Evolutionary conservation across 257 asterid species (phyloP), one percentile per base, ranked within the genome.

Genomic region (Asclepias syriaca): DNA sequence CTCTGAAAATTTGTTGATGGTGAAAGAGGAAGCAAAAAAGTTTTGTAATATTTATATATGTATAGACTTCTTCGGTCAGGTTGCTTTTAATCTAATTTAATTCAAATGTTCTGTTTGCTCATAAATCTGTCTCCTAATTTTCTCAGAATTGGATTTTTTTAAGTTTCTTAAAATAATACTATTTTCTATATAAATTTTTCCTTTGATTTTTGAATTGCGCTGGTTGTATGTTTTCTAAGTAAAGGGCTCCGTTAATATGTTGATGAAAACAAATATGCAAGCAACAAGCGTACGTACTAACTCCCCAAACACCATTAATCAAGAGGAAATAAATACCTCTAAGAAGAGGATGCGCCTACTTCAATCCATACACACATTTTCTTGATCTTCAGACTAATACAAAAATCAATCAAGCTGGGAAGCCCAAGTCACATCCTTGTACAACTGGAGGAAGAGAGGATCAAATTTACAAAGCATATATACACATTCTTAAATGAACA

Each of bases 1-100:
- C 68, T 72, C 65, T 45, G 75, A 45, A 57, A 68, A 32, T 18
- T 40, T 50, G 66, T 60, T 21, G 70, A 27, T 48, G 56, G 22
- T 53, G 70, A 72, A 69, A 53, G 81, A 67, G 79, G 79, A 68
- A 61, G 72, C 40, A 49, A 49, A 68, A 43, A 75, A 76, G 45
- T 85, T 85, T 81, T 83, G 91, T 70, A 69, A 69, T 79, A 69
- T 78, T 66, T 68, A 18, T 21, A 74, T 39, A 14, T 7, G 7
- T 34, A 34, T 34, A 34, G 5, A 34, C 39, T 34, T 34, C 70
- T 73, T 7, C 66, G 60, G 70, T 46, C 27, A 43, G 72, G 63
- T 71, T 70, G 83, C 83, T 6, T 43, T 74, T 73, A 5, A 22
- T 72, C 61, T 76, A 64, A 63, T 63, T 82, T 79, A 77, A 29